Base-by-base conservation (phyloP, 2,329 filamentous ascomycete species). In the Aspergillus puulaauensis region DNA sequence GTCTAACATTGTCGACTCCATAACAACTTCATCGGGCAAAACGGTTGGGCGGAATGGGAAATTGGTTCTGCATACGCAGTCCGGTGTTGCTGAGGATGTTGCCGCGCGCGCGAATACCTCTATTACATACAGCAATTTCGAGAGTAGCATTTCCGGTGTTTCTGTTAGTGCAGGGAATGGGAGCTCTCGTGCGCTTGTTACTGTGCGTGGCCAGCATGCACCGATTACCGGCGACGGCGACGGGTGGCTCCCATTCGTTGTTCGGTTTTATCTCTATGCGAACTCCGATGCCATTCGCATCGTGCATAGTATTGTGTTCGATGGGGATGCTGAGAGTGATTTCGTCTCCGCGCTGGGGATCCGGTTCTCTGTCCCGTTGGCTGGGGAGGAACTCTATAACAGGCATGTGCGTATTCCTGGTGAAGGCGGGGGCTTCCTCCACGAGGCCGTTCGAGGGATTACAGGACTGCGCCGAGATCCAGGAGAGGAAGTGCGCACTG, bases 201-300 rank as follows among this genome's bases (percentile, higher is more conserved):
- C 74, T 2, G 67, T 78, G 5, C 66, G 71, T 15, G 76, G 76
- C n/a, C 71, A 69, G 19, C 76, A 79, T 43, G 58, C 73, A 12
- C 63, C 73, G 1, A 63, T 57, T 52, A 60, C 66, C 19, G 61
- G 69, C 1, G 61, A 68, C 6, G 79, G 80, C 53, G 73, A 70
- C 2, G 72, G 79, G 15, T 85, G 81, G 82, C 72, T 86, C 2
- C 82, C 80, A 0, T 87, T 83, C 61, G 75, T 76, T 3, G 63
- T 85, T 2, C 79, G 84, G 1, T 85, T 86, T 62, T 87, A 87
- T 58, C 69, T 87, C 0, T 86, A 86, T 63, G 76, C 80, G 31
- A 75, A 82, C 59, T 86, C 84, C 0, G 79, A 83, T 45, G 77
- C 81, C 0, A 80, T 87, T 43, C 77, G 79, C 37, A 71, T 84